Conservation (phyloP, 2,329 filamentous ascomycete genomes). For the Venturia pyrina region DNA sequence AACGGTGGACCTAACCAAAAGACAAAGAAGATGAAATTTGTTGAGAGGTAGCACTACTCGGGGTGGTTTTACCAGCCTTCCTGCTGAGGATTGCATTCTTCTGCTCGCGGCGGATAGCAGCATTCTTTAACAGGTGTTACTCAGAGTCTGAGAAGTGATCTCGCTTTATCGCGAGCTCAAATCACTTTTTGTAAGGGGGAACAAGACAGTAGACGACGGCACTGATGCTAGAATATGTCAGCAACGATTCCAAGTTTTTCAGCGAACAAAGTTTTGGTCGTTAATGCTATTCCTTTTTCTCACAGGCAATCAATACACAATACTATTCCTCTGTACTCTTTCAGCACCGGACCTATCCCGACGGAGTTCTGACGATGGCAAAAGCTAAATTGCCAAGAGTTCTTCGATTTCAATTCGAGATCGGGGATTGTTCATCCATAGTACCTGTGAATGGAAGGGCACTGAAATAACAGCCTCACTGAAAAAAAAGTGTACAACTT, state of each 20-base stretch:
- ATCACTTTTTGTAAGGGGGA: not conserved
- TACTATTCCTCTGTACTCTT: too few species aligned
- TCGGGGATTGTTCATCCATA: too few species aligned
- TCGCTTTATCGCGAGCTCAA: not conserved
- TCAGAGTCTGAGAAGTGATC: not conserved
- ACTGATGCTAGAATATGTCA: not conserved
- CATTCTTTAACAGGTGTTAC: not conserved
- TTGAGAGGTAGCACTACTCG: not conserved
- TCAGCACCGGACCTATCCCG: too few species aligned
- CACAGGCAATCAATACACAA: too few species aligned
- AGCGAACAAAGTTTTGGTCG: too few species aligned
- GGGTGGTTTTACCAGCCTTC: not conserved
- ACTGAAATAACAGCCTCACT: too few species aligned
- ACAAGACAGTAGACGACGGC: not conserved
- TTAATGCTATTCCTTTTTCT: too few species aligned
- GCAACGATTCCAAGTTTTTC: too few species aligned
- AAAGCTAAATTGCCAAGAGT: too few species aligned
- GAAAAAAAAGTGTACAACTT: not conserved
- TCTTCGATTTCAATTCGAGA: too few species aligned
- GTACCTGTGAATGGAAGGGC: too few species aligned
- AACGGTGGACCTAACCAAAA: not conserved
- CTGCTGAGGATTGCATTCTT: not conserved
- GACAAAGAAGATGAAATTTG: not conserved
- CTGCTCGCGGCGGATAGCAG: not conserved
- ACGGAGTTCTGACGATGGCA: too few species aligned